Evolutionary conservation across 2,329 filamentous ascomycete genomes (phyloP), one percentile per base, ranked within the genome.

Genomic region (Penicillium sp.): DNA sequence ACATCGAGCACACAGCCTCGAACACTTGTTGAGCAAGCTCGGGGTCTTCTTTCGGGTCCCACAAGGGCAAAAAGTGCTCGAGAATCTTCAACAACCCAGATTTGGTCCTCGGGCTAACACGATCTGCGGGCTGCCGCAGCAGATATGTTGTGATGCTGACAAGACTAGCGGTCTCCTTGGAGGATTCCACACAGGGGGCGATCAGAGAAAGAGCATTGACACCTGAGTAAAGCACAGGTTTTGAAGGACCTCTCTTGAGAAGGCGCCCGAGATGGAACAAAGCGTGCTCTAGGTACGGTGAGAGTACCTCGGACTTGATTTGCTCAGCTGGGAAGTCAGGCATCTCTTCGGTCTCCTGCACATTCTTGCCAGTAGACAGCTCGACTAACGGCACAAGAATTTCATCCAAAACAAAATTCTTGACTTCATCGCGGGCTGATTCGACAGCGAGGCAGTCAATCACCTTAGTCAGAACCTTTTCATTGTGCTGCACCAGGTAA

Each of bases 341-440:
- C 57, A 73, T 59, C 39, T 72, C 67, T 36, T 72, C 81, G 1
- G 79, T 80, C 56, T 84, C 80, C 11, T 74, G 67, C 5, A 81
- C 78, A 8, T 83, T 78, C 54, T 73, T 72, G 1, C 81, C 80
- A 49, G 78, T 76, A 2, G 84, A 81, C 45, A 88, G 75, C 51
- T 79, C 80, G 32, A 91, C 81, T 32, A 93, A 76, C 52, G 85
- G 88, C 40, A 83, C 81, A 41, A 99, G 72, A 39, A 97, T 87
- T 10, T 85, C 76, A 54, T 83, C 81, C 29, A 99, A 78, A 1
- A 92, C 84, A 68, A 90, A 96, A 0, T 89, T 75, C 67, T 92
- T 94, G 52, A 99, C 92, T 53, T 91, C 87, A 58, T 93, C 89
- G 70, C 94, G 94, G 0, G 89, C 85, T 50, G 89, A 93, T 42